Evolutionary conservation across 2,329 filamentous ascomycete genomes (phyloP).

Genomic region (Sclerotiophoma versabilis): DNA sequence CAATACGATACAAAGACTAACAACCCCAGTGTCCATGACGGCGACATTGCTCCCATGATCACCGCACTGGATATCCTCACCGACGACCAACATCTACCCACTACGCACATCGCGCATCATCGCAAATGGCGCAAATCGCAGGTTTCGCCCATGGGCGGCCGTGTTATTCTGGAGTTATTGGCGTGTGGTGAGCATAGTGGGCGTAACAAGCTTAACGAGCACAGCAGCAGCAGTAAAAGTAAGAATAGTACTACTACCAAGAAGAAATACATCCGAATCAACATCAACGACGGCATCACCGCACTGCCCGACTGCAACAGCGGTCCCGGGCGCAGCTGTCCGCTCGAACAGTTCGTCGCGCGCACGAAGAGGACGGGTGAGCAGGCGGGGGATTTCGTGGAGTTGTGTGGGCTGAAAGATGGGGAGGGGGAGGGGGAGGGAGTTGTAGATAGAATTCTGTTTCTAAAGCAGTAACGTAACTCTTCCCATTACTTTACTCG

Average conservation of each 20-base stretch:
- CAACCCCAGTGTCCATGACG: constrained; percentile 62
- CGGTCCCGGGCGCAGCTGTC: constrained; percentile 59
- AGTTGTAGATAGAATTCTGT: constrained; percentile 54
- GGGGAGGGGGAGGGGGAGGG: no score
- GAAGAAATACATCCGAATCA: constrained; percentile 57
- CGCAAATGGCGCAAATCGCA: constrained; percentile 64
- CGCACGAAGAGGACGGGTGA: constrained; percentile 51
- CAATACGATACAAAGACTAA: no score
- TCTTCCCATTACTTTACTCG: no score
- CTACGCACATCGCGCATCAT: constrained; percentile 52
- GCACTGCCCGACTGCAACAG: constrained; percentile 56
- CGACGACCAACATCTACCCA: constrained; percentile 55
- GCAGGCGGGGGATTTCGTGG: constrained; percentile 57
- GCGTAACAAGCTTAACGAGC: neutral
- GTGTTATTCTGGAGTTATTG: constrained; percentile 63
- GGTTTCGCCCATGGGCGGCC: constrained; percentile 64
- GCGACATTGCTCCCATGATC: constrained; percentile 64
- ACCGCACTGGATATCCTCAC: constrained; percentile 60
- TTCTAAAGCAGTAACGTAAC: constrained; percentile 57
- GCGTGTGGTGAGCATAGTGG: constrained; percentile 36
- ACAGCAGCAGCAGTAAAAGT: neutral
- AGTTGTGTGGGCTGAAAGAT: constrained; percentile 57
- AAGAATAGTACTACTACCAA: neutral
- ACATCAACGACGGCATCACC: constrained; percentile 65
- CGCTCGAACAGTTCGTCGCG: constrained; percentile 53